Percentiles rank a stretch among this genome's conserved stretches.
Conservation (phyloP, 2,329 filamentous ascomycete species). For the Scytalidium lignicola region DNA sequence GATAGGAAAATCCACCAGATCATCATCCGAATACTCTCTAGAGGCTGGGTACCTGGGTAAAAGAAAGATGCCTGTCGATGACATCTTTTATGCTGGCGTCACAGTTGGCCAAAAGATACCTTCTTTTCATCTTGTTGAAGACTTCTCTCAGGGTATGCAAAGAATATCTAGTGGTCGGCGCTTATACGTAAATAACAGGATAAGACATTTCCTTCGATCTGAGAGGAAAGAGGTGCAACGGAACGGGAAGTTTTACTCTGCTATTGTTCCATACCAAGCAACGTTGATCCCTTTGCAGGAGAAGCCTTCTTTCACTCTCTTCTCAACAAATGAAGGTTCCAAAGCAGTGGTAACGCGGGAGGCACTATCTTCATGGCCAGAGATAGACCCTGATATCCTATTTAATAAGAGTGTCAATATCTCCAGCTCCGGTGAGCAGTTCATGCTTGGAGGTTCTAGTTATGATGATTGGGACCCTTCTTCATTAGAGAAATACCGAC, state of each 20-base stretch:
- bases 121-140: constrained; percentile 8
- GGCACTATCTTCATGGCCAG: constrained; percentile 25
- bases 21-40: constrained; percentile 1
- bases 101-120: constrained; percentile 22
- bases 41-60: constrained; percentile 32
- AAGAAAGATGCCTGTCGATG: constrained; percentile 30
- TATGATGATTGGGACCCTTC: constrained; percentile 16
- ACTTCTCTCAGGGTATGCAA: constrained; percentile 16
- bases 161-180: constrained; percentile 38
- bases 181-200: constrained; percentile 35
- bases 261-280: constrained; percentile 23
- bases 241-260: constrained; percentile 13
- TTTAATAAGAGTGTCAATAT: constrained; percentile 1
- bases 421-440: neutral
- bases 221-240: constrained; percentile 11
- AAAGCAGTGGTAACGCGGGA: constrained; percentile 19
- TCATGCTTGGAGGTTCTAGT: constrained; percentile 4
- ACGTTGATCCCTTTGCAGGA: constrained; percentile 17
- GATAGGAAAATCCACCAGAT: neutral
- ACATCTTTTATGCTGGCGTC: constrained; percentile 35
- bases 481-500: constrained; percentile 36
- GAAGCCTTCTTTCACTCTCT: constrained; percentile 29
- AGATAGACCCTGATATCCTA: constrained; percentile 15
- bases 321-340: constrained; percentile 12
- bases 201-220: constrained; percentile 35